These are phyloP conservation scores for Ophiocordyceps australis DNA, from an alignment of 2,329 filamentous ascomycete genomes.

Conservation along the genomic window DNA sequence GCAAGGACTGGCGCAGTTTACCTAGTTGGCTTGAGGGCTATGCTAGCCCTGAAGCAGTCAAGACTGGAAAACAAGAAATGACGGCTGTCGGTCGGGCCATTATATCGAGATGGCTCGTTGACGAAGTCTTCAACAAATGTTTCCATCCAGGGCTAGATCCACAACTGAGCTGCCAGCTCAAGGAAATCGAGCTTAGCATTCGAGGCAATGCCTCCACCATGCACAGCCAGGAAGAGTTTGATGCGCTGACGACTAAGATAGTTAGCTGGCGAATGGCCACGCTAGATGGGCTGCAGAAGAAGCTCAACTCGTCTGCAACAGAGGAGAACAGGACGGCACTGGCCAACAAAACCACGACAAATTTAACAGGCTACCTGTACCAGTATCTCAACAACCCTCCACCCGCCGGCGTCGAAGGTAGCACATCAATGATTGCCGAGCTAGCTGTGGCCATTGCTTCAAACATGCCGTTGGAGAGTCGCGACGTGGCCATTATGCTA, in stretches of 20 bases:
- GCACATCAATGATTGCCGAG: conserved; percentile 83
- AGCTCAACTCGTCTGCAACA: conserved; percentile 46
- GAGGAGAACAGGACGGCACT: conserved; percentile 49
- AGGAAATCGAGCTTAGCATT: conserved; percentile 76
- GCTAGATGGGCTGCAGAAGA: conserved; percentile 67
- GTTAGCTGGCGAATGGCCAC: conserved; percentile 89
- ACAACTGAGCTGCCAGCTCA: conserved; percentile 58
- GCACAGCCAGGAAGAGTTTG: conserved; percentile 70
- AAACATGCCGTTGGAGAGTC: conserved; percentile 77
- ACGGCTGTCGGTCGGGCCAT: conserved; percentile 81
- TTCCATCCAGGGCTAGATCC: conserved; percentile 82
- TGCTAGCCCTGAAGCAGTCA: conserved; percentile 71
- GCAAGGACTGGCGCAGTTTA: conserved; percentile 78
- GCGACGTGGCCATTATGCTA: conserved; percentile 78
- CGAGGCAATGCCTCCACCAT: conserved; percentile 56
- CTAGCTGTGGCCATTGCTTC: conserved; percentile 70
- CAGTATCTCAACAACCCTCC: conserved; percentile 61
- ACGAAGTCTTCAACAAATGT: conserved; percentile 78
- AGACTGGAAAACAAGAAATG: conserved; percentile 92
- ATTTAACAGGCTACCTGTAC: conserved; percentile 50
- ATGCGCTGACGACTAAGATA: conserved; percentile 72
- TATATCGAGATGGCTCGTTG: conserved; percentile 76
- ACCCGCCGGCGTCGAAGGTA: conserved; percentile 68
- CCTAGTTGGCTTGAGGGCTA: conserved; percentile 64
- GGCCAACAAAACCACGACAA: conserved; percentile 49